Conservation (phyloP, 1,139 yeast genomes). For the Candida tetrigidarum region DNA sequence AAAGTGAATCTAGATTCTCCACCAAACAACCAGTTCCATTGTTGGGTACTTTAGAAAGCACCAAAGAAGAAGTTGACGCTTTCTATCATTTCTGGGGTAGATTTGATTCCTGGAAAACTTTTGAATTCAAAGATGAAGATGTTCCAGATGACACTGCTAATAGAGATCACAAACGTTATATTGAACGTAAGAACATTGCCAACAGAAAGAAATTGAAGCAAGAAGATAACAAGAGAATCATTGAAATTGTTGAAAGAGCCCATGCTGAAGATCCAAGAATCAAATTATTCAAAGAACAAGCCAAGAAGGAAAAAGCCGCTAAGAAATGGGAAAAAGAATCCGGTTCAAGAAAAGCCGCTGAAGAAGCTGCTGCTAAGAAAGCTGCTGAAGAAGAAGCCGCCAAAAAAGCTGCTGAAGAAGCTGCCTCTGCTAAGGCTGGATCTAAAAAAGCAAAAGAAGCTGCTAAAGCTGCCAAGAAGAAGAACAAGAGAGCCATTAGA, state of each 20-base stretch:
- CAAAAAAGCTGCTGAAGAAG: slow-evolving; percentile 77
- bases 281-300: slow-evolving; percentile 89
- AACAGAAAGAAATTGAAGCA: slow-evolving; percentile 98
- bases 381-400: slow-evolving; percentile 85
- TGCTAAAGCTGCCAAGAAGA: slow-evolving; percentile 96
- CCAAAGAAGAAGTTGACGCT: slow-evolving; percentile 84
- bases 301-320: slow-evolving; percentile 93
- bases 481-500: slow-evolving; percentile 95
- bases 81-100: slow-evolving; percentile 94
- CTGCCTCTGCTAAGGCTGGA: slow-evolving; percentile 65
- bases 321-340: slow-evolving; percentile 99
- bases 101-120: slow-evolving; percentile 98
- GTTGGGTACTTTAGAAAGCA: slow-evolving; percentile 69
- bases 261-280: slow-evolving; percentile 93
- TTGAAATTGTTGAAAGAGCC: slow-evolving; percentile 88
- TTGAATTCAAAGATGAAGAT: slow-evolving; percentile 98
- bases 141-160: slow-evolving; percentile 99
- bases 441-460: slow-evolving; percentile 96
- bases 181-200: slow-evolving; percentile 96
- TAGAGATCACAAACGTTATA: slow-evolving; percentile 99
- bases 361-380: slow-evolving; percentile 77
- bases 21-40: slow-evolving; percentile 86
- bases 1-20: slow-evolving; percentile 88
- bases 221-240: slow-evolving; percentile 92
- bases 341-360: slow-evolving; percentile 95